Evolutionary conservation across 1,284 basidiomycete genomes (phyloP).

Genomic region (Leccinum fuscescens): DNA sequence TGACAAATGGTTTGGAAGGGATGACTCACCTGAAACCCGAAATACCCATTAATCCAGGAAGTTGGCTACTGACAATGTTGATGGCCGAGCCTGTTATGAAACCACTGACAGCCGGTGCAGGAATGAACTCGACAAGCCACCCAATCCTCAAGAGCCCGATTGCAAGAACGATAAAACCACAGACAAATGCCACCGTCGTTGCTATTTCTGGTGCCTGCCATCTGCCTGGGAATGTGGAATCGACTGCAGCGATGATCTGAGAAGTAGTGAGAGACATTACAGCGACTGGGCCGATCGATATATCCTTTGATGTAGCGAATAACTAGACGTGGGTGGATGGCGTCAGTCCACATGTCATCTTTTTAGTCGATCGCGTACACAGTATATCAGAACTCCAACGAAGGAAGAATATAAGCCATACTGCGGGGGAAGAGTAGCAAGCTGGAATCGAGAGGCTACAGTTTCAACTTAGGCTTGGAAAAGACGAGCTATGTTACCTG

Average conservation of each 20-base stretch:
- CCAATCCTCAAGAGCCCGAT: slow-evolving; percentile 91
- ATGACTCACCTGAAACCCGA: slow-evolving; percentile 71
- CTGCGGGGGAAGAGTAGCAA: slow-evolving; percentile 83
- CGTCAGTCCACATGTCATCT: slow-evolving; percentile 12
- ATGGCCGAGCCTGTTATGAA: slow-evolving; percentile 93
- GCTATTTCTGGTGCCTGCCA: slow-evolving; percentile 79
- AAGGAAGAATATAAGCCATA: slow-evolving; percentile 97
- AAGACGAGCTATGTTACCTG: slow-evolving; percentile 40
- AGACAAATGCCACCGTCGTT: slow-evolving; percentile 84
- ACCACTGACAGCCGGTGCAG: slow-evolving; percentile 87
- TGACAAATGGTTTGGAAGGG: not conserved
- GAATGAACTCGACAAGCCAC: slow-evolving; percentile 96
- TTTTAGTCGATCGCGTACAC: slow-evolving; percentile 48
- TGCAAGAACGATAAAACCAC: slow-evolving; percentile 90
- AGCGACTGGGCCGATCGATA: slow-evolving; percentile 93
- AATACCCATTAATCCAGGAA: slow-evolving; percentile 85
- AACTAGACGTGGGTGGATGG: slow-evolving; percentile 45
- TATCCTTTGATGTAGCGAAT: slow-evolving; percentile 94
- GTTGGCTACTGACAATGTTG: slow-evolving; percentile 84
- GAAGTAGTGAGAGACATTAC: slow-evolving; percentile 95
- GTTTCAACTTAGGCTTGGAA: not conserved
- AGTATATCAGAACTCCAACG: slow-evolving; percentile 82
- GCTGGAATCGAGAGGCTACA: slow-evolving; percentile 38
- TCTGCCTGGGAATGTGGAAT: slow-evolving; percentile 47
- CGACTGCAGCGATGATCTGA: slow-evolving; percentile 73